Base-by-base conservation (phyloP, 83 land plant species). In the Larix sibirica region DNA sequence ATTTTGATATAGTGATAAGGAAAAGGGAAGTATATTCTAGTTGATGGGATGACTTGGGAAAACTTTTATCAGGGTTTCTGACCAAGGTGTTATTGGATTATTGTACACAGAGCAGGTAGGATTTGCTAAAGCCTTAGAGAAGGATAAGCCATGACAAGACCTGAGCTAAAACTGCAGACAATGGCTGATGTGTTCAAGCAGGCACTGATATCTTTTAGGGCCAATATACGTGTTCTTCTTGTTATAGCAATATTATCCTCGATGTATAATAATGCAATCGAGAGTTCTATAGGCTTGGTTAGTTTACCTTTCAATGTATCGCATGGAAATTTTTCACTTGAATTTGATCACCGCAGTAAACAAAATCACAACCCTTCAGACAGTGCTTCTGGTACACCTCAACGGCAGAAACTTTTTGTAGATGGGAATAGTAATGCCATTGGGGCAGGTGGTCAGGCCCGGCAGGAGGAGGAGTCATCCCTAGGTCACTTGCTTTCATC, bases 321-420 rank as follows among this genome's bases (percentile, higher is more conserved):
- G 2, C 47, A 71, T 71, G 76, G 76, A 71, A 71, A 71, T 23
- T 71, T 71, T 71, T 71, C 76, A 18, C 76, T 40, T 40, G 76
- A 71, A 21, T 71, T 71, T 71, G 75, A 70, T 70, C 40, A 36
- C 50, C 50, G 20, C 18, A 47, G 40, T 20, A 70, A 70, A 70
- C 50, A 70, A n/a, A 38, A 70, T 40, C 77, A 42, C 56, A 73
- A 2, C 54, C 23, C 54, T 42, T 38, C 26, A 73, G 77, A 73
- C 54, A 2, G 24, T 73, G 44, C n/a, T 4, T 6, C 54, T 73
- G 56, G 56, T 73, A 20, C 40, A 40, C 17, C 12, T 16, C 56
- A 73, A 23, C 54, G 77, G 12, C 77, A 73, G 3, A 73, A 73
- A 71, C 44, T 31, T 33, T 71, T 71, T 40, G 24, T 40, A 40